Base-by-base conservation (phyloP, 148 eudicot genomes). In the Rhododendron kiyosumense region DNA sequence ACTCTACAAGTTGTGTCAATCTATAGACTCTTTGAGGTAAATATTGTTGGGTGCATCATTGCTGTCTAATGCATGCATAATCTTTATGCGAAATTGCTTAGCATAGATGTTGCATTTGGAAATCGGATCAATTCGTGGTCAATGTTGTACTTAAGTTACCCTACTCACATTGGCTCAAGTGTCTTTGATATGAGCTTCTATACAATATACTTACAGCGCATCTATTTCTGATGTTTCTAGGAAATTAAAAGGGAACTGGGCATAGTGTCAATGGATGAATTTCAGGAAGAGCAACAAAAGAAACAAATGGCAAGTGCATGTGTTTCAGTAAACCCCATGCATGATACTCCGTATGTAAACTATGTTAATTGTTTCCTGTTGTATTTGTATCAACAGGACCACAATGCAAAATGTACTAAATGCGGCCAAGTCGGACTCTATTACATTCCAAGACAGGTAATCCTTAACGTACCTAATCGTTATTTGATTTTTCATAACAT, bases 241-340 rank as follows among this genome's bases (percentile, higher is more conserved):
- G 92, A 90, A 75, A 88, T 90, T 88, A 87, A 86, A 88, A 88
- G 93, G 84, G 88, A 88, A 43, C 81, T 88, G 88, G 93, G 92
- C 54, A 83, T 90, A 24, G 85, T 90, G 63, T 87, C 91, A 26
- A 83, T 87, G 8, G 89, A 91, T 79, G 88, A 84, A 77, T 54
- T 57, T 28, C 90, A 88, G 79, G 90, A 85, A 84, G 93, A 90
- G 79, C 85, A 61, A 77, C 89, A 89, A 85, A 87, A 84, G 77
- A 85, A 86, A 85, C 90, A 88, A 81, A 87, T 88, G 79, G 89
- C 84, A 45, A 82, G 86, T 84, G 28, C 82, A 59, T 59, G 43
- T 38, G 36, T 24, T 14, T 36, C 28, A 51, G 24, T 36, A 13
- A 26, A 52, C 77, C 75, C 77, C n/a, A 15, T 52, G 36, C 77